phyloP scores from a whole-genome alignment of 2,329 filamentous ascomycete species.

The Chalara sp. region DNA sequence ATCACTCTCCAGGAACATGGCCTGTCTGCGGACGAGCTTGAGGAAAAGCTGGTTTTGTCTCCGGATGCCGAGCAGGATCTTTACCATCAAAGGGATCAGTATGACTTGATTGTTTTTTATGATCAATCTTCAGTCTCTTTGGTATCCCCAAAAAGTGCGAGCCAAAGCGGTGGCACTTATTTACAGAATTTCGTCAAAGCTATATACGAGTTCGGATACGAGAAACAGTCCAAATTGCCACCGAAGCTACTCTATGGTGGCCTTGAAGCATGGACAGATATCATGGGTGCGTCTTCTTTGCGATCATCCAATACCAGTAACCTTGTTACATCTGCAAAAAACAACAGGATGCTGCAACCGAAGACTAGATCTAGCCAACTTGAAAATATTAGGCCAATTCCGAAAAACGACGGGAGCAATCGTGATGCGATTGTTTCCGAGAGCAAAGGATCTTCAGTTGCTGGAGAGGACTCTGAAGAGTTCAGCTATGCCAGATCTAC shows the following conservation, averaged over 20 bases:
- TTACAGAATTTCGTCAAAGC: conserved; percentile 71
- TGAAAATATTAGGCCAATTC: conserved; percentile 53
- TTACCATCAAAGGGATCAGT: conserved; percentile 67
- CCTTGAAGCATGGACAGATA: conserved; percentile 76
- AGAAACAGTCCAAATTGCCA: conserved; percentile 62
- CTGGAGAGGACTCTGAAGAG: conserved; percentile 39
- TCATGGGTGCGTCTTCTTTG: conserved; percentile 56
- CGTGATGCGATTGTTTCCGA: conserved; percentile 72
- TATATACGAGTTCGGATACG: conserved; percentile 75
- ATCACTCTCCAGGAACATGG: conserved; percentile 60
- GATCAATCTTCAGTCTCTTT: conserved; percentile 54
- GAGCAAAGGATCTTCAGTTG: conserved; percentile 44
- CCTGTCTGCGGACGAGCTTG: conserved; percentile 51
- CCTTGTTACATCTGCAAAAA: too few relatives aligned
- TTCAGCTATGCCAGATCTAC: conserved; percentile 59
- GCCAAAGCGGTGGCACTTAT: conserved; percentile 40
- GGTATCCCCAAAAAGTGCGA: conserved; percentile 29
- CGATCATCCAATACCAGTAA: conserved; percentile 46
- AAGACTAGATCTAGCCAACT: too few relatives aligned
- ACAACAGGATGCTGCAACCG: too few relatives aligned
- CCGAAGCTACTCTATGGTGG: conserved; percentile 80
- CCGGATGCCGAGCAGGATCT: conserved; percentile 68
- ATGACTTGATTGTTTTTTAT: conserved; percentile 86
- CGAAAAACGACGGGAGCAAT: conserved; percentile 70
- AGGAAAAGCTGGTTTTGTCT: conserved; percentile 63